Evolutionary conservation across 2,329 filamentous ascomycete species (phyloP), one percentile per base, ranked within the genome.

Genomic region (Cladosporium sp.): DNA sequence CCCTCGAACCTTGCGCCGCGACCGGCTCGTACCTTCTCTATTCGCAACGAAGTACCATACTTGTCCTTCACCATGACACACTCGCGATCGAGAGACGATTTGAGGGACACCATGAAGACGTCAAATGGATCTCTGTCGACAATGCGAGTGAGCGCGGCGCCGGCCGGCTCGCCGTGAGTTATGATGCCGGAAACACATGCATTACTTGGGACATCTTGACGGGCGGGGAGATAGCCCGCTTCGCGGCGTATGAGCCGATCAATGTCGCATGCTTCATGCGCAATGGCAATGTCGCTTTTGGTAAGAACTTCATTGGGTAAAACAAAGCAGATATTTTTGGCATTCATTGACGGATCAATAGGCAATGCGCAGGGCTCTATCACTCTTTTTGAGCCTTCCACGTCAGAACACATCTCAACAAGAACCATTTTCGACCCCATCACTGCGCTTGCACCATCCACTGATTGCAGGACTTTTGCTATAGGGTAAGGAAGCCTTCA

Each of bases 131-230:
- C 51, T 85, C 86, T 1, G 90, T 95, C 49, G 93, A 98, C 69
- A 97, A 91, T 66, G 83, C 88, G 52, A 96, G 91, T 69, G 91
- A 96, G 61, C 76, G 83, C 56, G 91, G 91, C 3, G 85, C 86
- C 1, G 93, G 92, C 28, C 80, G 91, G 58, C 73, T 95, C 55
- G 90, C 95, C 2, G 89, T 95, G 56, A 97, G 90, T 73, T 96
- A 95, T 65, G 93, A 98, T 75, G 81, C 82, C 14, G 86, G 89
- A 35, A 88, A 92, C 69, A 95, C 89, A 1, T 89, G 91, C 3
- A 95, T 97, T 66, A 89, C 97, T 7, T 98, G 93, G 93, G 92
- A 98, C 71, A 78, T 96, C 56, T 83, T 95, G 73, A 95, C 89
- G 0, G 93, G 93, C 45, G 84, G 90, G 55, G 90, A 96, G 70